Evolutionary conservation across 2,329 filamentous ascomycete genomes (phyloP), one percentile per base, ranked within the genome.

Genomic region (Aspergillus sp.): DNA sequence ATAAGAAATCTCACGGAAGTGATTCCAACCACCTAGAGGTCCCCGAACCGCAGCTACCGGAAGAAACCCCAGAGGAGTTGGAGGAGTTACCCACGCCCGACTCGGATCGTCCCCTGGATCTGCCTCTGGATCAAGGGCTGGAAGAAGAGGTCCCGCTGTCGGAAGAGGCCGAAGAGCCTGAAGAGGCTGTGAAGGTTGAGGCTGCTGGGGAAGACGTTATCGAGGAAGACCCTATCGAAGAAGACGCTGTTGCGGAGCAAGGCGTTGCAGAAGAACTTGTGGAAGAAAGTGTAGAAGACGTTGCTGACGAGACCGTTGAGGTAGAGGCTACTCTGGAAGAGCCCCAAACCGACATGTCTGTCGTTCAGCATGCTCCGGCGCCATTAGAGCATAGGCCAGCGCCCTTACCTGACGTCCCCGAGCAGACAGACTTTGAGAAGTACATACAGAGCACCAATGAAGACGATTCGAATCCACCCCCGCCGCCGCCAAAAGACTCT

Each of bases 341-440:
- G 41, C 30, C 54, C 38, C 41, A 54, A 49, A 23, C 58, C 51
- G 54, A 59, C 58, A 76, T 76, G 73, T 71, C 73, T 65, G 67
- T 68, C 38, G 70, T 68, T 50, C 68, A 73, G 55, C 62, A 68
- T 52, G 61, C 60, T 11, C 66, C 68, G 48, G 68, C 64, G 61
- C 67, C 64, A 49, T 52, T 62, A 63, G 62, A 63, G 50, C 55
- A 63, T 44, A 63, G 62, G 47, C 60, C 66, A 7, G 58, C 54
- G 11, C 67, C 21, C 54, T 56, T 30, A 55, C 64, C 19, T 61
- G 66, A 3, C 30, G 61, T 13, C 60, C 8, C 69, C 39, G 68
- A 69, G 54, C 71, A 71, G 54, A 77, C 73, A 17, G 77, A 79
- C 59, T 73, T 77, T 51, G 75, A 80, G 65, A 78, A 77, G 63